Percentiles rank a stretch among this genome's conserved stretches.
These are phyloP conservation scores for Pneumocystis sp. DNA, from an alignment of 1,139 yeast species.

Conservation along the genomic window DNA sequence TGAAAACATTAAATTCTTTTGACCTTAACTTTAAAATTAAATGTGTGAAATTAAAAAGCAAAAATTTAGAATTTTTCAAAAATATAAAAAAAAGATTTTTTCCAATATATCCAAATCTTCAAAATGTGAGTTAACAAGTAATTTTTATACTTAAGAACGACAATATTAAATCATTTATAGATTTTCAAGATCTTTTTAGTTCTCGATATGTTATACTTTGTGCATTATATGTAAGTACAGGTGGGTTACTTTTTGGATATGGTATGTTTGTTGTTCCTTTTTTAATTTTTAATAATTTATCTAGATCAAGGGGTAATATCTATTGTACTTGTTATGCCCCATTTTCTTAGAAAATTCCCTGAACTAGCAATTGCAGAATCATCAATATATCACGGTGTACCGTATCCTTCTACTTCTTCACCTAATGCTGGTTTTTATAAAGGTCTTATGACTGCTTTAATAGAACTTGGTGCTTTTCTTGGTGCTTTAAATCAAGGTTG, in stretches of 20 bases:
- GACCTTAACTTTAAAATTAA: background rate
- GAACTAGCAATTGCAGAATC: conserved; percentile 10
- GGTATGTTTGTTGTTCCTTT: background rate
- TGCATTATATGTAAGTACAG: conserved; percentile 23
- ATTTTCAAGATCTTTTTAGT: conserved; percentile 14
- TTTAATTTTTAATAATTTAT: background rate
- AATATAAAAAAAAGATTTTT: background rate
- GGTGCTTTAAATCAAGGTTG: conserved; percentile 19
- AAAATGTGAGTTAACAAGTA: conserved; percentile 1
- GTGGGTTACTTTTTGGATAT: conserved; percentile 24
- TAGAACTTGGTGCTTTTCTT: conserved; percentile 20
- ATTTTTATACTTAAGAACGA: background rate
- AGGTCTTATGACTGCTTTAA: conserved; percentile 19
- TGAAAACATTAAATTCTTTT: background rate
- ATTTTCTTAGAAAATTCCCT: conserved; percentile 16
- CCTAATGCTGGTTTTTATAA: conserved; percentile 13
- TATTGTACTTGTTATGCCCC: conserved; percentile 42
- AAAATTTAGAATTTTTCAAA: background rate
- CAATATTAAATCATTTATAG: background rate
- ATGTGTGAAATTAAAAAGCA: background rate
- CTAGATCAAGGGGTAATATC: conserved; percentile 38
- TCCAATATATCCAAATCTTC: conserved; percentile 1
- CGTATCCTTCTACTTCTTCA: conserved; percentile 11
- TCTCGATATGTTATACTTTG: conserved; percentile 17
- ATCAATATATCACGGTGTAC: conserved; percentile 3